phyloP scores from a whole-genome alignment of 257 asterid genomes.

The Plantago ovata region DNA sequence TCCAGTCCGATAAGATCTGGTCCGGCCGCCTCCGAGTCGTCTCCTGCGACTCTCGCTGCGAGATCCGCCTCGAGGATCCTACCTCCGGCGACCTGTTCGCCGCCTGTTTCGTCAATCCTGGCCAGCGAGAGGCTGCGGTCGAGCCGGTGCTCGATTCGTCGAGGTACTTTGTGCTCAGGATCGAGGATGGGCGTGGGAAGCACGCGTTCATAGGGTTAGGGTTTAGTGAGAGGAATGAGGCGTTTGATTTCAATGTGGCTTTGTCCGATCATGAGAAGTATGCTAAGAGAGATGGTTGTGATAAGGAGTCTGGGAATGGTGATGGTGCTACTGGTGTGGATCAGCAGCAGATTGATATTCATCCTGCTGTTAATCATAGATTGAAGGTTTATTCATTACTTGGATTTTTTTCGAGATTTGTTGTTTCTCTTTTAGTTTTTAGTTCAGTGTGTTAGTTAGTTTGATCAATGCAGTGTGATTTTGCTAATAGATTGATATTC shows the following conservation, averaged over 20 bases:
- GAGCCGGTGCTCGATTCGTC: conserved; percentile 91
- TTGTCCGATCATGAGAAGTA: conserved; percentile 89
- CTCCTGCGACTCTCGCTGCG: conserved; percentile 72
- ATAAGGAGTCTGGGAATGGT: conserved; percentile 42
- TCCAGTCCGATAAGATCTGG: conserved; percentile 99
- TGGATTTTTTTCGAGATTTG: background rate
- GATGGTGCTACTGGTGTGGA: conserved; percentile 43
- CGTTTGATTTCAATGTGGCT: conserved; percentile 91
- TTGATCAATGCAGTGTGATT: background rate
- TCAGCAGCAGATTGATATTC: conserved; percentile 62
- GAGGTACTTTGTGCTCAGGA: conserved; percentile 82
- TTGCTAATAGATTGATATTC: too few species aligned
- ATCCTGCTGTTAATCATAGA: conserved; percentile 90
- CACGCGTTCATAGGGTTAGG: conserved; percentile 91
- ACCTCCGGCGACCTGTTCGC: conserved; percentile 91
- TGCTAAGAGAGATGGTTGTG: conserved; percentile 72
- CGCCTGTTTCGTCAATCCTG: conserved; percentile 83
- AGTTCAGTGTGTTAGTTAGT: background rate
- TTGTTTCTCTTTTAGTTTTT: too few species aligned
- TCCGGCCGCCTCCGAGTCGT: conserved; percentile 88
- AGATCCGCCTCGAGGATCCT: conserved; percentile 96
- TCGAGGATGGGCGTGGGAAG: conserved; percentile 92
- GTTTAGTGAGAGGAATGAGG: conserved; percentile 92
- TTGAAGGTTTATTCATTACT: conserved; percentile 45
- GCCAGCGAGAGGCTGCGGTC: conserved; percentile 84